Evolutionary conservation across 129 eudicot genomes (phyloP), one percentile per base, ranked within the genome.

Genomic region (Chrysanthemum makinoi): DNA sequence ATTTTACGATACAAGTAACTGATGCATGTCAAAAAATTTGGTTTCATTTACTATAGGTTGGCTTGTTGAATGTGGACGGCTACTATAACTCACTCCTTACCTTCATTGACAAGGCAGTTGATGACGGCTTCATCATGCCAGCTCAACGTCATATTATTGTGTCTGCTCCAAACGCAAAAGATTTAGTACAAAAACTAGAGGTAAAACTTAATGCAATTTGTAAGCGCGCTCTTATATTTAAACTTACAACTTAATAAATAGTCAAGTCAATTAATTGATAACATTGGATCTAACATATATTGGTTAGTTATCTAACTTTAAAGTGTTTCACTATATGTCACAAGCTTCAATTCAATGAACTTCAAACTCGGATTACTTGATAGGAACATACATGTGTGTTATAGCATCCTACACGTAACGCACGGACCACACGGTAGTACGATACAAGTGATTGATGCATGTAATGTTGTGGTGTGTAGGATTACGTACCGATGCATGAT

Each of bases 31-130:
- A 3, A 5, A 44, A 48, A 61, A 26, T 62, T 6, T 1, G 28
- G 17, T 14, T 2, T n/a, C 6, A 17, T 53, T 4, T 18, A 10
- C 10, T 39, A 47, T 69, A 86, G 91, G 91, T 86, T 79, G 91
- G 91, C n/a, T 71, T 86, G 74, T 43, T 86, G n/a, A 86, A 86
- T 62, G 91, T 86, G 62, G 87, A 86, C 6, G 91, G 90, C 1
- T 86, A 82, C 72, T 83, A 86, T 49, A 77, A 86, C 61, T 86
- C 85, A 2, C 20, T 86, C 2, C 87, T 86, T 20, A 74, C 81
- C 30, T 86, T 86, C 83, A 80, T 86, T 28, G 91, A 82, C 70
- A 83, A 86, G 65, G 91, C 91, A 39, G 91, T 86, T 0, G 91
- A 86, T 14, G 91, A 86, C 15, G 91, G 91, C 3, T 83, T 86